phyloP scores from a whole-genome alignment of 1,284 basidiomycete genomes.

The Ganoderma multipileum region DNA sequence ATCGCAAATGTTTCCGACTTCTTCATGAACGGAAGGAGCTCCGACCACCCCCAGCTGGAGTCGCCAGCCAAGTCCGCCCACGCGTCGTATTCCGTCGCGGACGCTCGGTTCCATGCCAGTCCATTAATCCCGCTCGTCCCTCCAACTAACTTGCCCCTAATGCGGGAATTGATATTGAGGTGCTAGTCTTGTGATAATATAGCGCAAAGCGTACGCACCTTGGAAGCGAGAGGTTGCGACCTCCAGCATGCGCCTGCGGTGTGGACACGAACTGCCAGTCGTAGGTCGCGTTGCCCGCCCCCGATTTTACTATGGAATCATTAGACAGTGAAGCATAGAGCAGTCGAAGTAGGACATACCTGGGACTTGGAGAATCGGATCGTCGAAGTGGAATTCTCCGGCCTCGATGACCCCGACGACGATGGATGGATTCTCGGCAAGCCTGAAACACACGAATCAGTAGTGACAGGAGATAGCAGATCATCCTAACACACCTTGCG shows the following conservation, averaged over 20 bases:
- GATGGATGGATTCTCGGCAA: neutral
- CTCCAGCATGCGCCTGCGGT: neutral
- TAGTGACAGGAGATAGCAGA: neutral
- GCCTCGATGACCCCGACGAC: constrained; percentile 26
- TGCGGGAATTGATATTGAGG: neutral
- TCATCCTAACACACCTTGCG: neutral
- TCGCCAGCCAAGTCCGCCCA: neutral
- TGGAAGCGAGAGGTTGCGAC: constrained; percentile 5
- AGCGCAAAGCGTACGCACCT: neutral
- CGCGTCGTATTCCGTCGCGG: constrained; percentile 12
- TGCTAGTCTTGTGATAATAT: too few relatives aligned
- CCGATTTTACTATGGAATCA: neutral
- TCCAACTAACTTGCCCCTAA: constrained; percentile 10
- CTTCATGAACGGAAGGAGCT: constrained; percentile 13
- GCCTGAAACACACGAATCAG: neutral
- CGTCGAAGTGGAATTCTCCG: constrained; percentile 18
- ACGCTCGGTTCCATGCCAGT: constrained; percentile 10
- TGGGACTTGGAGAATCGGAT: constrained; percentile 13
- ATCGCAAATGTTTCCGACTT: constrained; percentile 7
- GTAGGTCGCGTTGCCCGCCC: constrained; percentile 4
- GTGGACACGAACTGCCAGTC: constrained; percentile 13
- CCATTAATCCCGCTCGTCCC: constrained; percentile 15
- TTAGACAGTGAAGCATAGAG: neutral
- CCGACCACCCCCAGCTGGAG: constrained; percentile 8
- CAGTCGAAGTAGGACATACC: neutral